Evolutionary conservation across 2,329 filamentous ascomycete genomes (phyloP), one percentile per base, ranked within the genome.

Genomic region (Colletotrichum godetiae): DNA sequence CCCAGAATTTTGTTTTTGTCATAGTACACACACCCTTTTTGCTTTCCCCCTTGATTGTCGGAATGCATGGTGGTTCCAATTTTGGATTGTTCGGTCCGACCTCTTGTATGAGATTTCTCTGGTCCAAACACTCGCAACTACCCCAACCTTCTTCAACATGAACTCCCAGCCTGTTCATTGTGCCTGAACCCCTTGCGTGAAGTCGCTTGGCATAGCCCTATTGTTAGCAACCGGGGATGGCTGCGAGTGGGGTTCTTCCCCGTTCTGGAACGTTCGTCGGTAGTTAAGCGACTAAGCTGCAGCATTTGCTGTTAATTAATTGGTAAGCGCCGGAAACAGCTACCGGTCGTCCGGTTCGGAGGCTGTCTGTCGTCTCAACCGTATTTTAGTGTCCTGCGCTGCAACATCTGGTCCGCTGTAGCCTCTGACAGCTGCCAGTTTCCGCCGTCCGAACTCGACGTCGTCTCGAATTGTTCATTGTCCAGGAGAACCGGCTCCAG

Each of bases 401-500:
- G 64, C 57, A 24, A 29, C 56, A 35, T 68, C 29, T 61, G 56
- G 64, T 62, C 42, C 29, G 49, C 19, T n/a, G 27, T 27, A 57
- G 33, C 46, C 57, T 55, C 11, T 33, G 70, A 53, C 22, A 63
- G 53, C 66, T 68, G 70, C 37, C 22, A 58, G 15, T 22, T 22
- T 58, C 15, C 58, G 56, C 64, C 58, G 7, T 70, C 56, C 55
- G 55, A 46, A 57, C 56, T 31, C 58, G 31, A 33, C 59, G n/a
- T 46, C 56, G 56, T 53, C 31, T 19, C 24, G 22, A 56, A 31
- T 35, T 35, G 6, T 24, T 74, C 55, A 61, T 52, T 67, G 60
- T 10, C 71, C 77, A n/a, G 82, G 82, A 52, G 82, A 84, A 66
- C 80, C 81, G 67, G 81, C 81, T 60, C 75, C 76, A 33, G 76